Conservation (phyloP, 2,329 filamentous ascomycete species). For the Fusarium praegraminearum region DNA sequence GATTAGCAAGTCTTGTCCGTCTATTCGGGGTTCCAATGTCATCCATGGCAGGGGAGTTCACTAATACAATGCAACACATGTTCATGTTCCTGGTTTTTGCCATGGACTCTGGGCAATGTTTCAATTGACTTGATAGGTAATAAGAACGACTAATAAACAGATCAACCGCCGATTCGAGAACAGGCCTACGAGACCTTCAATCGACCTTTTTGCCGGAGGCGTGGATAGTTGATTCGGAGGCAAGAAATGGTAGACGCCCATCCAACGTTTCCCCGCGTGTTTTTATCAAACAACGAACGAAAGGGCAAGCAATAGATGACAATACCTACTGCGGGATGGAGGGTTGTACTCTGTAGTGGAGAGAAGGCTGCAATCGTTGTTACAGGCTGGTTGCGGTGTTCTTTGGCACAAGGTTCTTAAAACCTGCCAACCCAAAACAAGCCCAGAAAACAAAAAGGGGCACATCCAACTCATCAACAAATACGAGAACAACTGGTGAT, state of each 20-base stretch:
- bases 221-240: not conserved
- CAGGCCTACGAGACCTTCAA: not conserved
- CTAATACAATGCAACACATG: not conserved
- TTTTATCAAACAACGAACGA: not conserved
- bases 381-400: slow-evolving; percentile 27
- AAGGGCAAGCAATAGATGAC: not conserved
- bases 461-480: slow-evolving; percentile 22
- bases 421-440: slow-evolving; percentile 32
- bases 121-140: not conserved
- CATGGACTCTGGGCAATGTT: not conserved
- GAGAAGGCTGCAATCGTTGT: slow-evolving; percentile 5
- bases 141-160: slow-evolving; percentile 6
- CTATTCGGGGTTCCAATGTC: no score
- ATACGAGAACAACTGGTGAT: slow-evolving; percentile 37
- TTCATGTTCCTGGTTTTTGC: not conserved
- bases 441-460: slow-evolving; percentile 36
- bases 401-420: slow-evolving; percentile 15
- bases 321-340: not conserved
- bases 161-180: slow-evolving; percentile 9
- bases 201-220: not conserved
- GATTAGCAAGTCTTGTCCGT: not conserved
- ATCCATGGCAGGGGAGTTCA: not conserved
- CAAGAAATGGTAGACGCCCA: not conserved
- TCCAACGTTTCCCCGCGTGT: not conserved
- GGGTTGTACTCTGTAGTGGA: not conserved